phyloP scores from a whole-genome alignment of 108 stramenopile species.

The Aureococcus anophagefferens region DNA sequence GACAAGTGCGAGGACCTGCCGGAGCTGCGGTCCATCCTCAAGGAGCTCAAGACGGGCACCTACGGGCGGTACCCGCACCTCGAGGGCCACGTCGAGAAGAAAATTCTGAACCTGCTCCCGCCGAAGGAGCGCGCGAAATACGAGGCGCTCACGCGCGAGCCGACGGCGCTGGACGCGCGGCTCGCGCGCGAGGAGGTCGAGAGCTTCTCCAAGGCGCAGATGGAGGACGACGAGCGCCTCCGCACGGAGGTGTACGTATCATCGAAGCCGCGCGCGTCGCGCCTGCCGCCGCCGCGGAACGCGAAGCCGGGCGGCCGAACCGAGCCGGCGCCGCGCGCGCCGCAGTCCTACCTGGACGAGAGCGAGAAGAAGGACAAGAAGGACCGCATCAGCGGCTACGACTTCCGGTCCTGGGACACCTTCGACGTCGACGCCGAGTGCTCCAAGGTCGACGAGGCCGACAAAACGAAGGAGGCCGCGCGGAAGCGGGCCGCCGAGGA shows the following conservation, averaged over 20 bases:
- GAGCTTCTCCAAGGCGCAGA: slow-evolving; percentile 9
- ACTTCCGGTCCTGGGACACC: slow-evolving; percentile 50
- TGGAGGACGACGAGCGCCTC: background rate
- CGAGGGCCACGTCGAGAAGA: slow-evolving; percentile 27
- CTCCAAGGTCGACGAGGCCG: slow-evolving; percentile 12
- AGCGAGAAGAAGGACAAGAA: background rate
- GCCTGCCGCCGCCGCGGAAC: background rate
- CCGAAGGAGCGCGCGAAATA: slow-evolving; percentile 30
- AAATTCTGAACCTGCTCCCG: slow-evolving; percentile 27
- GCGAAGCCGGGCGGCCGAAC: no score
- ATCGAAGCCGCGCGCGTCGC: slow-evolving; percentile 1
- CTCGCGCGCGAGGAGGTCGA: slow-evolving; percentile 7
- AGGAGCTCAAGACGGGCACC: slow-evolving; percentile 34
- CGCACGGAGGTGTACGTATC: slow-evolving; percentile 1
- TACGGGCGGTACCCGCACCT: slow-evolving; percentile 48
- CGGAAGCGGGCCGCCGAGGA: background rate
- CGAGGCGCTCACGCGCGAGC: slow-evolving; percentile 10
- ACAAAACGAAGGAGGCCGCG: background rate
- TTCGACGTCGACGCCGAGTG: slow-evolving; percentile 34
- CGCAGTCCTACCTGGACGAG: background rate
- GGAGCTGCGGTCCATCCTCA: slow-evolving; percentile 36
- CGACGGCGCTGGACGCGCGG: background rate
- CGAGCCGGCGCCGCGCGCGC: no score
- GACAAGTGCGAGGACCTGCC: slow-evolving; percentile 24
- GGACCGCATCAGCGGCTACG: slow-evolving; percentile 24